Conservation (phyloP, 441 rosid species). For the Pelargonium fulgidum region DNA sequence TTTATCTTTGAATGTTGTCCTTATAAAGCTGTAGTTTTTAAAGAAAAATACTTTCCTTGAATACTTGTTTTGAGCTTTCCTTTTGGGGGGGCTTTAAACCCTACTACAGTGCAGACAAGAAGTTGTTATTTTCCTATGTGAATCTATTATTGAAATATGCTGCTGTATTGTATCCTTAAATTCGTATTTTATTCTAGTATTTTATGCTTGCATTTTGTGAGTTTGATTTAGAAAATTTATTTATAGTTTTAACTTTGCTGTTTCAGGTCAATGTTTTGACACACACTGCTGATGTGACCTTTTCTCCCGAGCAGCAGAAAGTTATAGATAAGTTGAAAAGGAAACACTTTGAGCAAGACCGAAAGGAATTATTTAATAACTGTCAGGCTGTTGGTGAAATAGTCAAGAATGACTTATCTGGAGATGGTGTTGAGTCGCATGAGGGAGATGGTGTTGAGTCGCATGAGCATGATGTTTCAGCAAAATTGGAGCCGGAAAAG, state of each 20-base stretch:
- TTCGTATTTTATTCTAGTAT: neutral
- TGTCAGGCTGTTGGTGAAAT: conserved; percentile 18
- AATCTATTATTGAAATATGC: neutral
- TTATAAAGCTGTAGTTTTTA: neutral
- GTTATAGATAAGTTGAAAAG: conserved; percentile 31
- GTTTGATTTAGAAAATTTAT: neutral
- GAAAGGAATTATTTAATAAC: conserved; percentile 37
- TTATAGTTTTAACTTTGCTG: conserved; percentile 12
- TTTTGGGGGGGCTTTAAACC: neutral
- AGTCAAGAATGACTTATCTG: conserved; percentile 15
- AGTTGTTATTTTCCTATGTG: neutral
- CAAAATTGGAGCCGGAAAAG: conserved; percentile 18
- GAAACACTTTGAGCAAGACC: conserved; percentile 53
- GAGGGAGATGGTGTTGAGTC: conserved; percentile 18
- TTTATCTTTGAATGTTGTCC: neutral
- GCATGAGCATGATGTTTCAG: conserved; percentile 16
- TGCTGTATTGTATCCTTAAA: neutral
- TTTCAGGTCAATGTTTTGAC: conserved; percentile 71
- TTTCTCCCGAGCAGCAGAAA: conserved; percentile 2
- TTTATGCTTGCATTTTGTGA: neutral
- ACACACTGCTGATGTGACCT: conserved; percentile 50
- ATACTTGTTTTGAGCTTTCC: neutral
- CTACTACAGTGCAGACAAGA: neutral
- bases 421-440: conserved; percentile 21
- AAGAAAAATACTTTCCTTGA: neutral